Evolutionary conservation across 2,329 filamentous ascomycete species (phyloP).

Genomic region (Paraphoma chrysanthemicola): DNA sequence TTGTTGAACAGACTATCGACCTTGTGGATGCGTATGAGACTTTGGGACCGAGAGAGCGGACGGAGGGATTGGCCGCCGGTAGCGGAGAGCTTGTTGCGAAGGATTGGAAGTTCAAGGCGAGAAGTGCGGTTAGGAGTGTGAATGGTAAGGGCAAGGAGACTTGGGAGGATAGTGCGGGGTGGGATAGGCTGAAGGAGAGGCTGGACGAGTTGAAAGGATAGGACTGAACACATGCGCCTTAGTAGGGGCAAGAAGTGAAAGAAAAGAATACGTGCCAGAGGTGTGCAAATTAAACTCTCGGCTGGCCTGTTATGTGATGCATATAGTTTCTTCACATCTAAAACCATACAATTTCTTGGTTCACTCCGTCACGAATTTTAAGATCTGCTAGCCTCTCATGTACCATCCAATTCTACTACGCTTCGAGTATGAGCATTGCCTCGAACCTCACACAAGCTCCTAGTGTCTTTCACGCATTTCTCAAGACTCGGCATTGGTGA

Average conservation of each 20-base stretch:
- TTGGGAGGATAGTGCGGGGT: constrained; percentile 81
- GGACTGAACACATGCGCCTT: constrained; percentile 10
- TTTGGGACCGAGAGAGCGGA: constrained; percentile 60
- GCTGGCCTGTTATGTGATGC: too few relatives aligned
- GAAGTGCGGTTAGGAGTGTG: constrained; percentile 82
- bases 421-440: too few relatives aligned
- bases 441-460: too few relatives aligned
- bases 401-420: too few relatives aligned
- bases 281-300: too few relatives aligned
- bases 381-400: too few relatives aligned
- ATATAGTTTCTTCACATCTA: too few relatives aligned
- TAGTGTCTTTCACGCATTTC: too few relatives aligned
- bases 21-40: constrained; percentile 85
- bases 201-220: constrained; percentile 52
- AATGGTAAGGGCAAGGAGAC: constrained; percentile 79
- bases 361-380: too few relatives aligned
- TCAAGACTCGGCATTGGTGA: too few relatives aligned
- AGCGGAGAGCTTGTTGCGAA: constrained; percentile 70
- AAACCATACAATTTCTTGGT: too few relatives aligned
- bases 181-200: constrained; percentile 64
- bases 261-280: background rate
- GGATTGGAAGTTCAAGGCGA: constrained; percentile 88
- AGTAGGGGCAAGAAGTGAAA: background rate
- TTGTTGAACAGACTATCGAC: constrained; percentile 80
- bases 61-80: constrained; percentile 58